Percentiles rank a stretch among this genome's conserved stretches.
Evolutionary conservation across 2,329 filamentous ascomycete genomes (phyloP).

Genomic region (Colletotrichum ledebouriae): DNA sequence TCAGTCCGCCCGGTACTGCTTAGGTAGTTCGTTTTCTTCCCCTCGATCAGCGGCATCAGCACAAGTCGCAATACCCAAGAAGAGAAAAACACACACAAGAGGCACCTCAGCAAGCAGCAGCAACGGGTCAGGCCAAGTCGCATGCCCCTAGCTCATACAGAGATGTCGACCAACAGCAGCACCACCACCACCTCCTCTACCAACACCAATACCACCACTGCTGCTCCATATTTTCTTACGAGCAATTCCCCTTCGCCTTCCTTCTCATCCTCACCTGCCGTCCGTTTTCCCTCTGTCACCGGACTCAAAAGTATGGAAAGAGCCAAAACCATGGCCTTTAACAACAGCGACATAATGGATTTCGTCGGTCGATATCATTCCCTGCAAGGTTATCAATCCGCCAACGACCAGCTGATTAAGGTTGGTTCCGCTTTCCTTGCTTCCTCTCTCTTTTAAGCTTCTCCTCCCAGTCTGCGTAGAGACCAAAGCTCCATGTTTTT

Average conservation of each 20-base stretch:
- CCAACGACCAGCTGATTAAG: conserved; percentile 61
- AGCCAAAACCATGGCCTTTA: conserved; percentile 46
- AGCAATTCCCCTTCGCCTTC: conserved; percentile 19
- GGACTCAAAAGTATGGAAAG: conserved; percentile 27
- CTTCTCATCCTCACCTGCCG: conserved; percentile 20
- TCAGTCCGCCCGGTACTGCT: neutral
- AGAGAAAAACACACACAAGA: too few species aligned
- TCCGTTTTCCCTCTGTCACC: conserved; percentile 29
- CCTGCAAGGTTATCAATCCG: conserved; percentile 57
- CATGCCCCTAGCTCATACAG: neutral
- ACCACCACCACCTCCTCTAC: conserved; percentile 28
- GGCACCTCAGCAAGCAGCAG: neutral
- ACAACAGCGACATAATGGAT: conserved; percentile 53
- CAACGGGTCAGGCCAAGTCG: conserved; percentile 12
- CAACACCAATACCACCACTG: conserved; percentile 34
- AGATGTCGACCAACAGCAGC: conserved; percentile 16
- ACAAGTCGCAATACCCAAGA: neutral
- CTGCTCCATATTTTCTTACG: conserved; percentile 28
- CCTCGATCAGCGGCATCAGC: neutral
- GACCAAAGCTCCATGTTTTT: conserved; percentile 24
- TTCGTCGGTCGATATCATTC: conserved; percentile 63
- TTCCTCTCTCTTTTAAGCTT: conserved; percentile 10
- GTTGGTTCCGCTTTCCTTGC: conserved; percentile 49
- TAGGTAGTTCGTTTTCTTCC: neutral
- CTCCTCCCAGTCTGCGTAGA: conserved; percentile 18